These are phyloP conservation scores for Monosporascus ibericus DNA, from an alignment of 2,329 filamentous ascomycete species.

Conservation along the genomic window DNA sequence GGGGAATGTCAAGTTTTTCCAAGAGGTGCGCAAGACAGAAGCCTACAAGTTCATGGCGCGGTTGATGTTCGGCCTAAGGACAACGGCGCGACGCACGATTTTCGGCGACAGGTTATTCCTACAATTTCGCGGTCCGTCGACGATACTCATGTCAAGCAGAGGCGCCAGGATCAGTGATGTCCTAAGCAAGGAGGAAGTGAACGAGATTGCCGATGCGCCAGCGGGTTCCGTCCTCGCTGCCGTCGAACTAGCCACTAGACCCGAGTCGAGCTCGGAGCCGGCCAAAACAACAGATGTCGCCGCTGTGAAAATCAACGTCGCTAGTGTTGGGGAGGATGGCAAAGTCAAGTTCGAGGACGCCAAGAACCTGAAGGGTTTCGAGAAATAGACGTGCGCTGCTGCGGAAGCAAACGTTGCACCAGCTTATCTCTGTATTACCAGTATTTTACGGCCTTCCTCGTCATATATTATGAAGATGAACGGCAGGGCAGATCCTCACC, in stretches of 20 bases:
- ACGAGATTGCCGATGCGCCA: slow-evolving; percentile 81
- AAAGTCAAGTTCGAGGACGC: slow-evolving; percentile 60
- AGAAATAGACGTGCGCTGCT: slow-evolving; percentile 9
- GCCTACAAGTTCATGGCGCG: slow-evolving; percentile 65
- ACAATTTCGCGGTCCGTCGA: slow-evolving; percentile 80
- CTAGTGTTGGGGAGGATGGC: slow-evolving; percentile 52
- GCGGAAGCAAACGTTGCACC: no score
- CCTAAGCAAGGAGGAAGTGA: slow-evolving; percentile 71
- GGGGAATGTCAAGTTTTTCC: slow-evolving; percentile 66
- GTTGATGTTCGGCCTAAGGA: slow-evolving; percentile 64
- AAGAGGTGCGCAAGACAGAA: slow-evolving; percentile 62
- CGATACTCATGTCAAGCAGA: slow-evolving; percentile 83
- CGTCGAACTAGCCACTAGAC: slow-evolving; percentile 39
- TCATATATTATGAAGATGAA: no score
- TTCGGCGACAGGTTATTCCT: slow-evolving; percentile 94
- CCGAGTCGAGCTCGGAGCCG: slow-evolving; percentile 24
- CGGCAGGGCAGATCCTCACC: no score
- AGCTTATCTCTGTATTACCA: no score
- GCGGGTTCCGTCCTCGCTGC: slow-evolving; percentile 63
- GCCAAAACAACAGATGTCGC: slow-evolving; percentile 27
- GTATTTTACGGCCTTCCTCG: no score
- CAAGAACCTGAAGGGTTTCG: slow-evolving; percentile 53
- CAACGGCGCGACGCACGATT: slow-evolving; percentile 71
- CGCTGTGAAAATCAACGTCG: slow-evolving; percentile 46
- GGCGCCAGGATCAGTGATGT: slow-evolving; percentile 72